These are phyloP conservation scores for Ganoderma resinaceum DNA, from an alignment of 1,284 basidiomycete species.

Conservation along the genomic window DNA sequence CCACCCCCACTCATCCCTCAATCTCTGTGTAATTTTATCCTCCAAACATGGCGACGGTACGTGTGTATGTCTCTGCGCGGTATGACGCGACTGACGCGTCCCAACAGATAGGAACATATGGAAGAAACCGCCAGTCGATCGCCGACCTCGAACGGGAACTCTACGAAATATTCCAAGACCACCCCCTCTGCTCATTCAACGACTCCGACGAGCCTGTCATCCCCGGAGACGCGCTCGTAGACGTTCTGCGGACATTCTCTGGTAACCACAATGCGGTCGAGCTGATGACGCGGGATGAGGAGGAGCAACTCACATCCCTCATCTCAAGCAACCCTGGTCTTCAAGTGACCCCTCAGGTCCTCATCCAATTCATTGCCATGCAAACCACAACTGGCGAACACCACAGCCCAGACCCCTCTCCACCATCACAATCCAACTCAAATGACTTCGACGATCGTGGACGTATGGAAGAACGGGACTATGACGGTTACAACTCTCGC, in stretches of 20 bases:
- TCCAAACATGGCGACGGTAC: slow-evolving; percentile 27
- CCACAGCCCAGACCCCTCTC: slow-evolving; percentile 41
- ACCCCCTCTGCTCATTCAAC: slow-evolving; percentile 62
- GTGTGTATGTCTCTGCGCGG: background rate
- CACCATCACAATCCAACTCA: slow-evolving; percentile 22
- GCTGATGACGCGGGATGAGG: slow-evolving; percentile 65
- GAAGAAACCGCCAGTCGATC: slow-evolving; percentile 69
- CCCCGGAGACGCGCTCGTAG: slow-evolving; percentile 70
- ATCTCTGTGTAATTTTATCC: slow-evolving; percentile 29
- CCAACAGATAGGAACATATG: slow-evolving; percentile 39
- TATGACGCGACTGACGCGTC: slow-evolving; percentile 20
- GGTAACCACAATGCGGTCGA: slow-evolving; percentile 62
- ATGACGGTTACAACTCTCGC: slow-evolving; percentile 48
- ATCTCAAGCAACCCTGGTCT: slow-evolving; percentile 66
- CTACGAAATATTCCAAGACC: slow-evolving; percentile 66
- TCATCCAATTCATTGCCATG: slow-evolving; percentile 70
- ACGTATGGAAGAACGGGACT: slow-evolving; percentile 45
- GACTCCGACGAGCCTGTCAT: slow-evolving; percentile 65
- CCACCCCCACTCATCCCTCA: slow-evolving; percentile 22
- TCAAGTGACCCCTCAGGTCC: slow-evolving; percentile 69
- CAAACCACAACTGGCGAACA: slow-evolving; percentile 60
- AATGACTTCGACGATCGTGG: slow-evolving; percentile 31
- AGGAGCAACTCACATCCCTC: slow-evolving; percentile 59
- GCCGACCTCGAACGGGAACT: slow-evolving; percentile 73
- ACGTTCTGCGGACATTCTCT: slow-evolving; percentile 68